Evolutionary conservation across 2,329 filamentous ascomycete species (phyloP).

Genomic region (Claviceps purpurea): DNA sequence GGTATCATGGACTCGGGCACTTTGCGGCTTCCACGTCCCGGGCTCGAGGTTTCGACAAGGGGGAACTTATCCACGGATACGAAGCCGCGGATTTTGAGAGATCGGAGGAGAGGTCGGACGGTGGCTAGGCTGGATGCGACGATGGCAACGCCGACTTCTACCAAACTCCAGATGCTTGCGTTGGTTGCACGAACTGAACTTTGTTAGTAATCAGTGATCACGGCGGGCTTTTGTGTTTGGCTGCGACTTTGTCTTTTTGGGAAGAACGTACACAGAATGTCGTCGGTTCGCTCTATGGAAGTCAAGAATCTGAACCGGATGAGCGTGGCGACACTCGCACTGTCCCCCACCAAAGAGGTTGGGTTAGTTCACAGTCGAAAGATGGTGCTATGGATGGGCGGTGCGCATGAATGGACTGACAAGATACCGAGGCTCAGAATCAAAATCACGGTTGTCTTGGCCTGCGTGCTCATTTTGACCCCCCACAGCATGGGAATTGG

Average conservation of each 20-base stretch:
- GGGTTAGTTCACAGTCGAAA: background rate
- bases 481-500: slow-evolving; percentile 42
- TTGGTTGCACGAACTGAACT: slow-evolving; percentile 32
- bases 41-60: slow-evolving; percentile 15
- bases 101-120: slow-evolving; percentile 38
- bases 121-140: slow-evolving; percentile 40
- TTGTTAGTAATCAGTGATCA: slow-evolving; percentile 10
- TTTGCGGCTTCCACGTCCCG: slow-evolving; percentile 14
- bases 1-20: slow-evolving; percentile 10
- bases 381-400: too few species aligned
- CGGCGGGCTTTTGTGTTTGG: background rate
- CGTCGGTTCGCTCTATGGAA: slow-evolving; percentile 28
- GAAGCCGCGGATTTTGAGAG: slow-evolving; percentile 34
- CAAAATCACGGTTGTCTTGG: slow-evolving; percentile 36
- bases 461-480: slow-evolving; percentile 37
- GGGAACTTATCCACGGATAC: slow-evolving; percentile 25
- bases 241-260: background rate
- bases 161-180: slow-evolving; percentile 42
- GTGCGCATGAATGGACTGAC: slow-evolving; percentile 9
- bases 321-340: slow-evolving; percentile 40
- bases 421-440: slow-evolving; percentile 38
- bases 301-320: slow-evolving; percentile 36
- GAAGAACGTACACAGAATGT: slow-evolving; percentile 32
- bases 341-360: slow-evolving; percentile 9
- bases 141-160: slow-evolving; percentile 43